phyloP scores from a whole-genome alignment of 2,329 filamentous ascomycete species.

The Penicillium paneum region DNA sequence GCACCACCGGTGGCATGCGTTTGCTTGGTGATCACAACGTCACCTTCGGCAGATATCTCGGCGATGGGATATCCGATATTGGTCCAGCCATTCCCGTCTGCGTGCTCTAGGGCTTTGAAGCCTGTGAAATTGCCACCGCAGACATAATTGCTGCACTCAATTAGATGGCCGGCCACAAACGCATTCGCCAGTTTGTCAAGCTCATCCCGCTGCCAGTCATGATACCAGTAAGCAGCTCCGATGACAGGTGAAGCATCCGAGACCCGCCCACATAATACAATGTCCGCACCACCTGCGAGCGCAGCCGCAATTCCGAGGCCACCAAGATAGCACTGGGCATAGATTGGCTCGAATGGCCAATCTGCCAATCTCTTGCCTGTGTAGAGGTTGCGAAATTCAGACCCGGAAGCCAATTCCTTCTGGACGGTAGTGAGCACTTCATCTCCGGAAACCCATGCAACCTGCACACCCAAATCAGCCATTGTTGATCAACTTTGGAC shows the following conservation, averaged over 20 bases:
- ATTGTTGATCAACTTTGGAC: neutral
- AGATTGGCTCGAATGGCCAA: constrained; percentile 38
- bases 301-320: constrained; percentile 41
- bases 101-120: constrained; percentile 37
- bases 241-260: constrained; percentile 46
- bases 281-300: constrained; percentile 43
- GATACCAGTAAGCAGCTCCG: constrained; percentile 45
- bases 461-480: constrained; percentile 11
- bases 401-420: constrained; percentile 28
- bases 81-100: constrained; percentile 37
- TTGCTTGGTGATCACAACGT: constrained; percentile 47
- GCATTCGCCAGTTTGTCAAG: constrained; percentile 42
- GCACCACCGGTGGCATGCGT: constrained; percentile 37
- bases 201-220: constrained; percentile 40
- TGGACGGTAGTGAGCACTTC: constrained; percentile 40
- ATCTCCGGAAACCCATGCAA: constrained; percentile 51
- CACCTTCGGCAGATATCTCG: constrained; percentile 42
- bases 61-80: constrained; percentile 49
- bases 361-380: constrained; percentile 32
- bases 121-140: constrained; percentile 46
- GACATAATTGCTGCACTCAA: constrained; percentile 44
- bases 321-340: constrained; percentile 38
- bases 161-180: constrained; percentile 40
- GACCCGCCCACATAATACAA: constrained; percentile 46
- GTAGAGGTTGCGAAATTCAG: constrained; percentile 41